These are phyloP conservation scores for Tulasnella sp. DNA, from an alignment of 768 basidiomycete species.

Conservation along the genomic window DNA sequence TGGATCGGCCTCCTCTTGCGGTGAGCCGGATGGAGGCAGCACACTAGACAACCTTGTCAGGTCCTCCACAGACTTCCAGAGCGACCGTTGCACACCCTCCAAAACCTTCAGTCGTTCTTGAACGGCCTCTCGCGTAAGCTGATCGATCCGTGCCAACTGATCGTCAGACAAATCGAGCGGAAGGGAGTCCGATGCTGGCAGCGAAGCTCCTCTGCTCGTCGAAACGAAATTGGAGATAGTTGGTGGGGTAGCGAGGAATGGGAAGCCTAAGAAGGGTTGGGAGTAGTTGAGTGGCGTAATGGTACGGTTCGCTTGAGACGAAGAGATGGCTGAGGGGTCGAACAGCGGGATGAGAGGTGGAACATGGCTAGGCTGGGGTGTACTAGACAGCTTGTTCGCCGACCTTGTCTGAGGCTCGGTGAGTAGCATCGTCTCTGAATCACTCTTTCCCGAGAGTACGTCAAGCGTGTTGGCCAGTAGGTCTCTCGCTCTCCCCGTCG, in stretches of 20 bases:
- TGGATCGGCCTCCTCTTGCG: neutral
- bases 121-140: slow-evolving; percentile 63
- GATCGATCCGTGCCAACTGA: slow-evolving; percentile 55
- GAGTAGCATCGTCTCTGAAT: neutral
- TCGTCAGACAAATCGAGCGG: slow-evolving; percentile 44
- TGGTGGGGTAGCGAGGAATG: slow-evolving; percentile 8
- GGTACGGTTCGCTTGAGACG: neutral
- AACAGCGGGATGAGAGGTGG: slow-evolving; percentile 34
- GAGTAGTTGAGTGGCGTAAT: slow-evolving; percentile 6
- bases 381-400: neutral
- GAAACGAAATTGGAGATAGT: slow-evolving; percentile 10
- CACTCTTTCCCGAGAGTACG: neutral
- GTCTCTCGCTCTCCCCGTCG: slow-evolving; percentile 13
- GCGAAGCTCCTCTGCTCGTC: neutral
- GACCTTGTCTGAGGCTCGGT: neutral
- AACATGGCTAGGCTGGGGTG: slow-evolving; percentile 15
- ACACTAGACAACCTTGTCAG: slow-evolving; percentile 62
- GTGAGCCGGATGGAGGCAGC: slow-evolving; percentile 31
- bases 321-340: slow-evolving; percentile 21
- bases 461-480: slow-evolving; percentile 3
- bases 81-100: slow-evolving; percentile 60
- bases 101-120: slow-evolving; percentile 73
- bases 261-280: slow-evolving; percentile 3
- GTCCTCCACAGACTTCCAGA: slow-evolving; percentile 70
- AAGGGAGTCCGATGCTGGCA: slow-evolving; percentile 18